These are phyloP conservation scores for Phytophthora fragariaefolia DNA, from an alignment of 352 stramenopile genomes.

Conservation along the genomic window DNA sequence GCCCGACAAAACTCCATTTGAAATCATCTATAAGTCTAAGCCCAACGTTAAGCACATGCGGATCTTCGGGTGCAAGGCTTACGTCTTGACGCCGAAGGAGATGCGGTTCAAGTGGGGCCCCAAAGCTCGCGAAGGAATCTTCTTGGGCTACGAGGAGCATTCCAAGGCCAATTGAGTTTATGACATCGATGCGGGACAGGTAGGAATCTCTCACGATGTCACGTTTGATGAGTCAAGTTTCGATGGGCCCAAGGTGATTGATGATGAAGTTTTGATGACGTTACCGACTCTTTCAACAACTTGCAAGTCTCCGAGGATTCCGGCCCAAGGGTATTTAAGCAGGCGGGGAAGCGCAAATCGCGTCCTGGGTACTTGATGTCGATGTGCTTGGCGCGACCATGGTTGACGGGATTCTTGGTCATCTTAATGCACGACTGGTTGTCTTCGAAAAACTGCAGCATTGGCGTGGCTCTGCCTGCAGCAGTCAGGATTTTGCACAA, in stretches of 20 bases:
- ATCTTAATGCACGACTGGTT: constrained; percentile 12
- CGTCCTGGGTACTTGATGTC: constrained; percentile 37
- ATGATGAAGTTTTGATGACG: not conserved
- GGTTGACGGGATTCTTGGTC: constrained; percentile 2
- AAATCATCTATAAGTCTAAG: constrained; percentile 13
- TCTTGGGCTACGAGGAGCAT: constrained; percentile 24
- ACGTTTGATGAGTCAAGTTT: constrained; percentile 18
- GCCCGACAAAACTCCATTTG: constrained; percentile 1
- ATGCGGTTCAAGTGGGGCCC: constrained; percentile 25
- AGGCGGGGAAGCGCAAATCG: too few species aligned
- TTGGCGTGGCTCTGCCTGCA: not conserved
- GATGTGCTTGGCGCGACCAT: constrained; percentile 42
- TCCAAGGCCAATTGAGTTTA: constrained; percentile 30
- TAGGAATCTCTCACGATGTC: constrained; percentile 27
- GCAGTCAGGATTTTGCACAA: constrained; percentile 8
- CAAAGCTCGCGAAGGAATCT: constrained; percentile 21
- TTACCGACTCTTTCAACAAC: not conserved
- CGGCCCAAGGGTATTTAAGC: too few species aligned
- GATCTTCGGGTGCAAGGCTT: constrained; percentile 6
- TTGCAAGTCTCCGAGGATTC: too few species aligned
- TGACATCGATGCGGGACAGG: constrained; percentile 22
- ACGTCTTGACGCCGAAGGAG: constrained; percentile 14
- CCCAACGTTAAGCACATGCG: constrained; percentile 17
- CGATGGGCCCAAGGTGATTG: not conserved
- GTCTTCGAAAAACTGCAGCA: constrained; percentile 3